Evolutionary conservation across 23 red algal genomes (phyloP).

Genomic region (Gracilaria caudata): DNA sequence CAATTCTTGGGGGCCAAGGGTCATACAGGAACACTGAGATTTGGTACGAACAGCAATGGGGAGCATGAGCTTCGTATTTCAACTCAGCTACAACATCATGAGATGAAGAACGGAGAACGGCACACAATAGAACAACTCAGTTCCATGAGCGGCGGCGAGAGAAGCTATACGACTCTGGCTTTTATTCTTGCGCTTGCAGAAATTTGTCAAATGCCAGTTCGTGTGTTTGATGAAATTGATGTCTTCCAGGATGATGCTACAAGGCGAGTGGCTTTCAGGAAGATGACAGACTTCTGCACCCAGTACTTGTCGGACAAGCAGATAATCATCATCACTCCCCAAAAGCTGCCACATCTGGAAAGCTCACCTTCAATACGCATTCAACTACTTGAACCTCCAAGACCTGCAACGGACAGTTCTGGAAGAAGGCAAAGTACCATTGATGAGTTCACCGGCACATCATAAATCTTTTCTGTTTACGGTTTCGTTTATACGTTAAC

Average conservation of each 20-base stretch:
- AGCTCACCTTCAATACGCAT: conserved; percentile 36
- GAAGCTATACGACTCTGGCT: conserved; percentile 84
- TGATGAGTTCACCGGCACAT: conserved; percentile 1
- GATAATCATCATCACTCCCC: conserved; percentile 93
- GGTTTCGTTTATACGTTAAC: background rate
- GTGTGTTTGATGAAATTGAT: conserved; percentile 98
- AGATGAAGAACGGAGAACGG: conserved; percentile 70
- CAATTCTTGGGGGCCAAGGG: conserved; percentile 80
- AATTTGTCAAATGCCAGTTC: conserved; percentile 82
- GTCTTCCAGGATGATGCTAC: conserved; percentile 96
- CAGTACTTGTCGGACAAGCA: conserved; percentile 67
- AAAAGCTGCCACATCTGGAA: conserved; percentile 55
- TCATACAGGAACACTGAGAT: conserved; percentile 76
- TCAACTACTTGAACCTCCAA: conserved; percentile 34
- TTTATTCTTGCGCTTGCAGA: conserved; percentile 94
- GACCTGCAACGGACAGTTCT: conserved; percentile 23
- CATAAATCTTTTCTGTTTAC: background rate
- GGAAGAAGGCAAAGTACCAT: conserved; percentile 32
- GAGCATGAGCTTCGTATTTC: conserved; percentile 67
- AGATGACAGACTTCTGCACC: conserved; percentile 73
- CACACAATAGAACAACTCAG: conserved; percentile 68
- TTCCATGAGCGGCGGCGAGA: conserved; percentile 88
- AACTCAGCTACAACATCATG: conserved; percentile 76
- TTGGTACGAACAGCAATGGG: conserved; percentile 46
- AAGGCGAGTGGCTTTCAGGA: conserved; percentile 79